Percentiles rank a stretch among this genome's conserved stretches.
Evolutionary conservation across 495 filamentous ascomycete genomes (phyloP).

Genomic region (Amorphotheca resinae): DNA sequence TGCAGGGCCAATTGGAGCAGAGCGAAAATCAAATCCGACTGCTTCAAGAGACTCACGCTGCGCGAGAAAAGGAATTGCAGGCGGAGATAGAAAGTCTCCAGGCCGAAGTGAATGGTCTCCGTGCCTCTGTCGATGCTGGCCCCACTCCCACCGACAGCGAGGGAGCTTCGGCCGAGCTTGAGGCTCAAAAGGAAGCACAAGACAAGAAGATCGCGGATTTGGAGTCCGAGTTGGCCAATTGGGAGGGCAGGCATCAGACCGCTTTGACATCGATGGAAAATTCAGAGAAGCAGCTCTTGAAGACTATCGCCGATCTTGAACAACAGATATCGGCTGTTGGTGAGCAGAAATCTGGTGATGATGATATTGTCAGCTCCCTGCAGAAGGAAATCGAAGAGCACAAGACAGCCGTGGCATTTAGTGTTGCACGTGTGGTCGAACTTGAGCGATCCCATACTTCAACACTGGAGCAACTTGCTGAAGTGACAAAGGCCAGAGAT

Average conservation of each 20-base stretch:
- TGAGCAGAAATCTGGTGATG: slow-evolving; percentile 38
- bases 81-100: slow-evolving; percentile 54
- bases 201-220: slow-evolving; percentile 56
- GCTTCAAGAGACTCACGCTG: slow-evolving; percentile 57
- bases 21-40: slow-evolving; percentile 68
- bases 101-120: slow-evolving; percentile 55
- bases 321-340: slow-evolving; percentile 24
- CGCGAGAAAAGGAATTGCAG: slow-evolving; percentile 60
- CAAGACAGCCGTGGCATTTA: slow-evolving; percentile 52
- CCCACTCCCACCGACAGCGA: slow-evolving; percentile 14
- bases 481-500: slow-evolving; percentile 34
- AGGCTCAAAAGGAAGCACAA: slow-evolving; percentile 23
- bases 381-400: slow-evolving; percentile 69
- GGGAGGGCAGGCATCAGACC: slow-evolving; percentile 61
- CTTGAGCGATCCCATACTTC: slow-evolving; percentile 52
- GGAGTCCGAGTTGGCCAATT: slow-evolving; percentile 60
- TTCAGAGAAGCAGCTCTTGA: slow-evolving; percentile 59
- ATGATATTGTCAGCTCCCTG: slow-evolving; percentile 51
- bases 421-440: slow-evolving; percentile 48
- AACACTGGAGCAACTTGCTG: slow-evolving; percentile 44
- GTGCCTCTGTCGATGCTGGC: slow-evolving; percentile 37
- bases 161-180: not conserved
- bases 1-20: slow-evolving; percentile 78
- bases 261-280: slow-evolving; percentile 59
- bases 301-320: slow-evolving; percentile 56